Conservation (phyloP, 441 rosid species). For the Metrosideros polymorpha region DNA sequence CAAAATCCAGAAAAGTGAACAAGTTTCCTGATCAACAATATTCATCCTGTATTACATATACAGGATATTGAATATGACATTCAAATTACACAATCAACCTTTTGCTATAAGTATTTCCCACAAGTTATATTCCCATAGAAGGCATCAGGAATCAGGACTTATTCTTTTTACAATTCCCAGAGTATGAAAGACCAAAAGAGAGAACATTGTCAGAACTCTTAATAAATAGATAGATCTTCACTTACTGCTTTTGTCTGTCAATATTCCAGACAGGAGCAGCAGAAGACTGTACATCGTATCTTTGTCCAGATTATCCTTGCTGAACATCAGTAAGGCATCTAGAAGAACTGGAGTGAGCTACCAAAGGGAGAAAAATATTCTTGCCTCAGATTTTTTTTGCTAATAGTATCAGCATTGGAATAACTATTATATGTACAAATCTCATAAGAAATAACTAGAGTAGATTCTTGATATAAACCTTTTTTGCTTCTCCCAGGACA, state of each 20-base stretch:
- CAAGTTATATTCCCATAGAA: not conserved
- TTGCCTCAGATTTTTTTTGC: not conserved
- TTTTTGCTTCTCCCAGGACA: conserved; percentile 55
- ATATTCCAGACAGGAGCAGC: conserved; percentile 67
- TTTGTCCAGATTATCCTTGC: conserved; percentile 39
- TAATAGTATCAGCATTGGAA: not conserved
- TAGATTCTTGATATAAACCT: conserved; percentile 31
- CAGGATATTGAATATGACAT: not conserved
- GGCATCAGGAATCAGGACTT: not conserved
- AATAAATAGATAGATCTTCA: not conserved
- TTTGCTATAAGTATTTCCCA: not conserved
- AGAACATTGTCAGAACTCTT: not conserved
- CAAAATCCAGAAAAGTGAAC: not conserved
- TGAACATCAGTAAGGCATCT: conserved; percentile 50
- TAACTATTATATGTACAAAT: not conserved
- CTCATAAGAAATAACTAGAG: not conserved
- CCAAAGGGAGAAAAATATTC: conserved; percentile 2
- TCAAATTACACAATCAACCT: not conserved
- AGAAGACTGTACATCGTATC: conserved; percentile 56
- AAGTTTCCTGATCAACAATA: not conserved
- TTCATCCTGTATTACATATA: not conserved
- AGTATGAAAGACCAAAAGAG: not conserved
- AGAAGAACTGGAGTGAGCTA: conserved; percentile 63
- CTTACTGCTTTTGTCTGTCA: conserved; percentile 61
- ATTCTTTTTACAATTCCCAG: not conserved